Percentiles rank a stretch among this genome's conserved stretches.
phyloP scores from a whole-genome alignment of 768 basidiomycete genomes.

The Russula earlei region DNA sequence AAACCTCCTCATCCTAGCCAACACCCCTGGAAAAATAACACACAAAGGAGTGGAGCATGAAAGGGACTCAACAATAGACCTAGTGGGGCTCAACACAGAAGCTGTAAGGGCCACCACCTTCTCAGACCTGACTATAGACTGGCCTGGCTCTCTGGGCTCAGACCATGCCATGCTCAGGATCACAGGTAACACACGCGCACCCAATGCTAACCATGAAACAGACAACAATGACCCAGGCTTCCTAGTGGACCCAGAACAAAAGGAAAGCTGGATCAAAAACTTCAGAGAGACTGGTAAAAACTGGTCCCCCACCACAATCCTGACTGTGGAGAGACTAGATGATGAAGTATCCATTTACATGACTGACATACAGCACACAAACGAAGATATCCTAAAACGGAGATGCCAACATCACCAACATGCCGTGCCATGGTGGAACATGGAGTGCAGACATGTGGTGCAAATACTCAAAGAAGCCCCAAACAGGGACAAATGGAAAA shows the following conservation, averaged over 20 bases:
- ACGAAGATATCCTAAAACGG: background rate
- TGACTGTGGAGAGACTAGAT: too few species aligned
- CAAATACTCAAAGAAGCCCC: rapidly evolving
- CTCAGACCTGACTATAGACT: background rate
- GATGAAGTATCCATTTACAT: too few species aligned
- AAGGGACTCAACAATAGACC: background rate
- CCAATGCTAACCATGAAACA: rapidly evolving
- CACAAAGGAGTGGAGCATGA: background rate
- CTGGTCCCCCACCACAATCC: too few species aligned
- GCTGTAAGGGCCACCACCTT: background rate
- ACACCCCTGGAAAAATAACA: background rate
- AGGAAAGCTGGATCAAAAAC: background rate
- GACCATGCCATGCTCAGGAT: background rate
- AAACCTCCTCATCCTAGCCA: background rate
- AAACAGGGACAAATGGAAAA: rapidly evolving
- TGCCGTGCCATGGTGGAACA: background rate
- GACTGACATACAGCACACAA: background rate
- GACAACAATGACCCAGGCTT: background rate
- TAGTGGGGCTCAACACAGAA: background rate
- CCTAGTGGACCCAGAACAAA: background rate
- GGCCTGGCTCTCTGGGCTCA: background rate
- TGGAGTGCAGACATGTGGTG: background rate
- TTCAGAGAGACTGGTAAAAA: too few species aligned
- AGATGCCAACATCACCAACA: too few species aligned
- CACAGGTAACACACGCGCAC: background rate